phyloP scores from a whole-genome alignment of 352 stramenopile species.

The Phytophthora hybrid region DNA sequence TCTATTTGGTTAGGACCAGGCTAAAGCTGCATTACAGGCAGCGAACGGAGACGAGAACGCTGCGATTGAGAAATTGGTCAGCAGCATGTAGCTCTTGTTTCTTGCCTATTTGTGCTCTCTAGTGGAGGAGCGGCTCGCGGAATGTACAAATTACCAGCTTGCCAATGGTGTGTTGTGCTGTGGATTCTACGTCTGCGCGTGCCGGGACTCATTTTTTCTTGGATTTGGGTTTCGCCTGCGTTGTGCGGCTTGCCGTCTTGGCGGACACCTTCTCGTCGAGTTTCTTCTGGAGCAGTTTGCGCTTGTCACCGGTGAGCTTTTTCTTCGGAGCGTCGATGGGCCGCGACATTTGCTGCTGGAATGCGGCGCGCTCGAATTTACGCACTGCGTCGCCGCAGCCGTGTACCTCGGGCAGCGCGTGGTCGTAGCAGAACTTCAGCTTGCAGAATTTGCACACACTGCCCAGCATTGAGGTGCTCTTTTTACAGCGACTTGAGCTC shows the following conservation, averaged over 20 bases:
- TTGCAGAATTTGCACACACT: constrained; percentile 88
- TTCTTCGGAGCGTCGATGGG: constrained; percentile 31
- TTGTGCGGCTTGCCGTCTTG: constrained; percentile 54
- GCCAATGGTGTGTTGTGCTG: background rate
- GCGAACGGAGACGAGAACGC: constrained; percentile 89
- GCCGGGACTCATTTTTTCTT: constrained; percentile 54
- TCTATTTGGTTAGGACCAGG: constrained; percentile 56
- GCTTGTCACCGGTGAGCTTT: constrained; percentile 60
- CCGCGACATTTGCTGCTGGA: constrained; percentile 49
- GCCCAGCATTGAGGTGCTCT: constrained; percentile 66
- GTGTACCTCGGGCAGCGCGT: constrained; percentile 79
- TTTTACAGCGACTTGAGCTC: constrained; percentile 55
- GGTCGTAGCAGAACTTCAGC: constrained; percentile 86
- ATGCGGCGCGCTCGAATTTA: constrained; percentile 61
- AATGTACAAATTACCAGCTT: constrained; percentile 39
- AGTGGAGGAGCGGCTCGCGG: constrained; percentile 15
- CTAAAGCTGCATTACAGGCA: constrained; percentile 67
- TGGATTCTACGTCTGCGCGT: background rate
- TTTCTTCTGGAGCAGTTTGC: constrained; percentile 78
- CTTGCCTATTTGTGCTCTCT: background rate
- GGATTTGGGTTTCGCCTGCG: constrained; percentile 54
- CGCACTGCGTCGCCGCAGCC: constrained; percentile 79
- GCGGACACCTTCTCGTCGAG: constrained; percentile 69
- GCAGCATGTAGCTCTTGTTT: constrained; percentile 61
- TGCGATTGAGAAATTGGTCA: constrained; percentile 86